Conservation (phyloP, 2,329 filamentous ascomycete species). For the Lachnum nothofagi region DNA sequence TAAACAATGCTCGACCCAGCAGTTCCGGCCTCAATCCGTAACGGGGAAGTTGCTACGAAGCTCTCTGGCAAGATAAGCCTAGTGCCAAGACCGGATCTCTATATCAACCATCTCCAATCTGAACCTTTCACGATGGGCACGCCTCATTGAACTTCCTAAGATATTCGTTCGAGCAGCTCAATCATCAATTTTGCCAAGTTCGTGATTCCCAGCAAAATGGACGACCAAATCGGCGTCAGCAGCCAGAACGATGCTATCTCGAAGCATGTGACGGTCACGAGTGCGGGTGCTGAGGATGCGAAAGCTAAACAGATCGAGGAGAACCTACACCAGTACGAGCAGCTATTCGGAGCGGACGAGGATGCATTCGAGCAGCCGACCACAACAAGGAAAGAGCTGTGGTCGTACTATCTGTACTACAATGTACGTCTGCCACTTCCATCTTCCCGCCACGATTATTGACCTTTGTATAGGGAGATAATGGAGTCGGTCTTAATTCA, state of each 20-base stretch:
- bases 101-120: no score
- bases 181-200: background rate
- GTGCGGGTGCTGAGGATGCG: conserved; percentile 5
- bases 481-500: conserved; percentile 39
- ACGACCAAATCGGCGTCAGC: conserved; percentile 5
- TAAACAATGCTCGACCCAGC: no score
- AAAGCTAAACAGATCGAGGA: conserved; percentile 20
- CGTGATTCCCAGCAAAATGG: conserved; percentile 6
- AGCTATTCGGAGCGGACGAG: conserved; percentile 36
- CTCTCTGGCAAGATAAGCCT: background rate
- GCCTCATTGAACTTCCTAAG: no score
- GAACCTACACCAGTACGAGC: conserved; percentile 31
- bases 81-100: background rate
- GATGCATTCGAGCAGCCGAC: conserved; percentile 36
- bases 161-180: no score
- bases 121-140: no score
- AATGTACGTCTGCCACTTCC: conserved; percentile 28
- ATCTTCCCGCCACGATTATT: background rate
- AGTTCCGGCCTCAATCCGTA: background rate
- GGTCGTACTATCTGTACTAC: conserved; percentile 42
- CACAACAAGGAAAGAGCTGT: conserved; percentile 38
- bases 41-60: background rate
- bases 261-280: conserved; percentile 1
- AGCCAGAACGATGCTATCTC: conserved; percentile 6
- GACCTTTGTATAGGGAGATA: conserved; percentile 31